Evolutionary conservation across 2,329 filamentous ascomycete species (phyloP), one percentile per base, ranked within the genome.

Genomic region (Neurospora crassa): DNA sequence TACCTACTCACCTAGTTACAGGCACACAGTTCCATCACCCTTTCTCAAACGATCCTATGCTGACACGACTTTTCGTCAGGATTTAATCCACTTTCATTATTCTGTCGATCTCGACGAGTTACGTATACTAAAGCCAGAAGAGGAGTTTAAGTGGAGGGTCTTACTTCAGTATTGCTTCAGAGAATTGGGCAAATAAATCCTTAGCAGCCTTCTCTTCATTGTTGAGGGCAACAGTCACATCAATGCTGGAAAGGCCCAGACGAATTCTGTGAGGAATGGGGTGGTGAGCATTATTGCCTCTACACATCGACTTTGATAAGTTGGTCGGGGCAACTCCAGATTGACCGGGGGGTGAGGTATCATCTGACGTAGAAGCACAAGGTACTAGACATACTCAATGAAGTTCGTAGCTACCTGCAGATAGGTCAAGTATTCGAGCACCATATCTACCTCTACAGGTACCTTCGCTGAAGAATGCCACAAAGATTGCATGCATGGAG

Each of bases 211-310:
- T 24, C 3, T 24, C 24, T 24, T 24, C 1, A 3, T 24, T 24
- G 24, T 24, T 10, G 68, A 69, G 12, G 68, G 68, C 0, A 69
- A 69, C 34, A 69, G 45, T 34, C 45, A 34, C 8, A 69, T 69
- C 45, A 69, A 69, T n/a, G 68, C 63, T 24, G 68, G 68, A 53
- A 40, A 53, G 11, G 45, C 45, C 34, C 68, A 69, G n/a, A 34
- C 68, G 4, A 69, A 45, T 0, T 69, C 68, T 5, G 45, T 69
- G 0, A 63, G 0, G 68, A 45, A 1, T 69, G 68, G 68, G 68
- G 45, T 6, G 68, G 63, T n/a, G 68, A 69, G 10, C 68, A 69
- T 69, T 34, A 69, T 12, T 69, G 45, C 24, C 24, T 24, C 24
- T 24, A 24, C 24, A 24, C n/a, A 69, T 69, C 5, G 18, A 69